Base-by-base conservation (phyloP, 441 rosid genomes). In the Capsella rubella region DNA sequence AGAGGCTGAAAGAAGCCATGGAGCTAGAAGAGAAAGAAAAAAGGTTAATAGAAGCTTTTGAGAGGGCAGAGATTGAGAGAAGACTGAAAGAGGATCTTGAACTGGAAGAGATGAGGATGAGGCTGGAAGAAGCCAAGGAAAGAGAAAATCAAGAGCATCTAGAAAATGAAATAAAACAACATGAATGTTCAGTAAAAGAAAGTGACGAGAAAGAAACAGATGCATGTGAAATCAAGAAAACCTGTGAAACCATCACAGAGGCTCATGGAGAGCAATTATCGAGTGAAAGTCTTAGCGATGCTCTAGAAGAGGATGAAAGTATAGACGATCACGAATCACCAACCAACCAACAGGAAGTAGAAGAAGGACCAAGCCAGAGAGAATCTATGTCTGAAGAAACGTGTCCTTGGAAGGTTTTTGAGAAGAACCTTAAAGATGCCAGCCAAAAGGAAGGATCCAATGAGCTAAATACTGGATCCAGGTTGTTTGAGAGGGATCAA, bases 41-140 rank as follows among this genome's bases (percentile, higher is more conserved):
- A 79, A 78, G 76, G 49, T 58, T 58, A 50, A 78, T 54, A 66
- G 87, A 83, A 67, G 81, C 81, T 45, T 56, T 63, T 59, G 81
- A 83, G 71, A 74, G 45, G 67, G 83, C 81, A 50, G 87, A 80
- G 76, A 71, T 69, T 49, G 84, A 81, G 79, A 85, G 79, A 81
- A 83, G 66, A 75, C 39, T 64, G 31, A 69, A 71, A 53, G 82
- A 73, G 77, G 79, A 79, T 62, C 62, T 35, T 46, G 84, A 83
- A 71, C 78, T 72, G 55, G 87, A 81, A 50, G 70, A 68, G 55
- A 55, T 32, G 65, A 64, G 54, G 74, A 72, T 29, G 61, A 72
- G 63, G 46, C 71, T 57, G 34, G 58, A 40, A 71, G 85, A 56
- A 50, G 75, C 72, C 61, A 18, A 46, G 10, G 74, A 47, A 72